These are phyloP conservation scores for Anisogramma anomala DNA, from an alignment of 2,329 filamentous ascomycete genomes.

Conservation along the genomic window DNA sequence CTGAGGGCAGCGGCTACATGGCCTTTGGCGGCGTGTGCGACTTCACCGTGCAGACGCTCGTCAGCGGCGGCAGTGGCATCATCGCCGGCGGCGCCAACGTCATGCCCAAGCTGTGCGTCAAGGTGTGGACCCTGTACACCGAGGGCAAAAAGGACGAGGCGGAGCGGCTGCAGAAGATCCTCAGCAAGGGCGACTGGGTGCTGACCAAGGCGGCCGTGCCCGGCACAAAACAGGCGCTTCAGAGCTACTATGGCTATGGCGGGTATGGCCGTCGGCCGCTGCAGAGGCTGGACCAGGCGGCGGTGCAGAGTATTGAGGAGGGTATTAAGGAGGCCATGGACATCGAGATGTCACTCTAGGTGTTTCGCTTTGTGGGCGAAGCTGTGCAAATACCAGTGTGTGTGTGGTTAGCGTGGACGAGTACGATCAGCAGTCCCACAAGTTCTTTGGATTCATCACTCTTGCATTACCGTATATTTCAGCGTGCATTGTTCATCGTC, in stretches of 20 bases:
- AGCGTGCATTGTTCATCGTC: no score
- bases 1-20: constrained; percentile 58
- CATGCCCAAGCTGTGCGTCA: constrained; percentile 69
- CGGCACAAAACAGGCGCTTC: constrained; percentile 74
- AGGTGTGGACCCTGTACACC: constrained; percentile 64
- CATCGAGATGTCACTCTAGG: constrained; percentile 45
- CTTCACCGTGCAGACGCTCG: constrained; percentile 72
- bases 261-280: constrained; percentile 63
- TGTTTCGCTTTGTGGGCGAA: no score
- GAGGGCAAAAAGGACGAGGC: constrained; percentile 67
- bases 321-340: constrained; percentile 54
- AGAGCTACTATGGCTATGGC: constrained; percentile 73
- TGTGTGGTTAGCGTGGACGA: no score
- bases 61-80: constrained; percentile 69
- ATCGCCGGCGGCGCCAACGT: constrained; percentile 81
- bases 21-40: constrained; percentile 82
- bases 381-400: no score
- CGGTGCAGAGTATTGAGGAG: constrained; percentile 39
- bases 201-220: constrained; percentile 73
- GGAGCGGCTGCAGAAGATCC: constrained; percentile 61
- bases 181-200: constrained; percentile 71
- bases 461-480: no score
- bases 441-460: no score
- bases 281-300: constrained; percentile 50
- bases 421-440: no score